Percentiles rank a stretch among this genome's conserved stretches.
Evolutionary conservation across 495 filamentous ascomycete species (phyloP).

Genomic region (Xylaria scruposa): DNA sequence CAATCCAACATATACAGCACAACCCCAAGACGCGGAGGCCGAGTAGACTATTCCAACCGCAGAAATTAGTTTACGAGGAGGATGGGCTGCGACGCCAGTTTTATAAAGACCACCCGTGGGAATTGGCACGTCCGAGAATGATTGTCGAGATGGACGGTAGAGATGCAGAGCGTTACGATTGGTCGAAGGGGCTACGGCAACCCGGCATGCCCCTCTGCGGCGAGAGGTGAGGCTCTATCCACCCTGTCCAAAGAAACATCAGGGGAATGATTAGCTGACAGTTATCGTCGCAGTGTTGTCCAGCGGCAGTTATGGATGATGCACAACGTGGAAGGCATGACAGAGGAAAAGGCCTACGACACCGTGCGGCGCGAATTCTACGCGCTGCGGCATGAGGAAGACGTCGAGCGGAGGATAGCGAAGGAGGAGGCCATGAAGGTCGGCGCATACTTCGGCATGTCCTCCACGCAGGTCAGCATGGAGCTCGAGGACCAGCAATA

Average conservation of each 20-base stretch:
- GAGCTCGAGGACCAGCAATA: slow-evolving; percentile 77
- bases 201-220: slow-evolving; percentile 81
- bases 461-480: slow-evolving; percentile 76
- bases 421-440: slow-evolving; percentile 85
- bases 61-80: slow-evolving; percentile 81
- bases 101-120: slow-evolving; percentile 95
- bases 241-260: not conserved
- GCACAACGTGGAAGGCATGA: slow-evolving; percentile 64
- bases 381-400: slow-evolving; percentile 75
- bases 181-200: slow-evolving; percentile 77
- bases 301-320: slow-evolving; percentile 90
- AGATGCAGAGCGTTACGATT: slow-evolving; percentile 76
- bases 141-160: slow-evolving; percentile 85
- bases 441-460: slow-evolving; percentile 85
- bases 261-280: slow-evolving; percentile 23
- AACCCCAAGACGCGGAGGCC: slow-evolving; percentile 62
- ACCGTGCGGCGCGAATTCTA: slow-evolving; percentile 91
- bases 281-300: slow-evolving; percentile 71
- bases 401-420: slow-evolving; percentile 83
- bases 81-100: slow-evolving; percentile 81
- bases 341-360: slow-evolving; percentile 79
- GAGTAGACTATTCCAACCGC: slow-evolving; percentile 79
- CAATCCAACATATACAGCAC: slow-evolving; percentile 64
- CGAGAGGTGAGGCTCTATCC: slow-evolving; percentile 68
- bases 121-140: slow-evolving; percentile 86